phyloP scores from a whole-genome alignment of 192 early-diverging fungal species.

The Pilaira anomala region DNA sequence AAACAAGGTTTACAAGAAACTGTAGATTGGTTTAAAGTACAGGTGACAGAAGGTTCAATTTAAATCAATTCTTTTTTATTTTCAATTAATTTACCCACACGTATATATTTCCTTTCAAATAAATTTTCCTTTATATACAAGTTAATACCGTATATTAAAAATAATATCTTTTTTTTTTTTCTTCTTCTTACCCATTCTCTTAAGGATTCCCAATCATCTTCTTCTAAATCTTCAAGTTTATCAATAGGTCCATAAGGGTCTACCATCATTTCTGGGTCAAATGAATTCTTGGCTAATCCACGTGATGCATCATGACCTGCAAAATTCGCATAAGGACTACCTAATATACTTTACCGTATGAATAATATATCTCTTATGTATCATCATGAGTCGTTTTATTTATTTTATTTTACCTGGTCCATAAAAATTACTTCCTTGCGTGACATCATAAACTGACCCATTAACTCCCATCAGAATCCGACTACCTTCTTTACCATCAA shows the following conservation, averaged over 20 bases:
- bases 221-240: conserved; percentile 67
- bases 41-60: conserved; percentile 25
- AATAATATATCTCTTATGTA: not conserved
- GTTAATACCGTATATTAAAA: not conserved
- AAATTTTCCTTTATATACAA: conserved; percentile 34
- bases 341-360: conserved; percentile 35
- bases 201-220: conserved; percentile 70
- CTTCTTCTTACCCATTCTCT: conserved; percentile 62
- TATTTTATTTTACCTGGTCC: conserved; percentile 66
- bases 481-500: conserved; percentile 64
- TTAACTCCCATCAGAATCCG: conserved; percentile 82
- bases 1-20: conserved; percentile 78
- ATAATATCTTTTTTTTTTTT: too few relatives aligned
- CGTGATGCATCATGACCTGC: conserved; percentile 95
- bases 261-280: conserved; percentile 71
- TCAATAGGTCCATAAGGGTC: conserved; percentile 74
- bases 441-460: conserved; percentile 89
- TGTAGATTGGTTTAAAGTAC: conserved; percentile 66
- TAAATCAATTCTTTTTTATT: conserved; percentile 18
- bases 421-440: conserved; percentile 80
- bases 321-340: conserved; percentile 94
- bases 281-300: conserved; percentile 85
- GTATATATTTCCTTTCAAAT: conserved; percentile 77
- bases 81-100: conserved; percentile 63
- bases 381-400: not conserved